phyloP scores from a whole-genome alignment of 176 grass and related monocot species.

The Carex myosuroides region DNA sequence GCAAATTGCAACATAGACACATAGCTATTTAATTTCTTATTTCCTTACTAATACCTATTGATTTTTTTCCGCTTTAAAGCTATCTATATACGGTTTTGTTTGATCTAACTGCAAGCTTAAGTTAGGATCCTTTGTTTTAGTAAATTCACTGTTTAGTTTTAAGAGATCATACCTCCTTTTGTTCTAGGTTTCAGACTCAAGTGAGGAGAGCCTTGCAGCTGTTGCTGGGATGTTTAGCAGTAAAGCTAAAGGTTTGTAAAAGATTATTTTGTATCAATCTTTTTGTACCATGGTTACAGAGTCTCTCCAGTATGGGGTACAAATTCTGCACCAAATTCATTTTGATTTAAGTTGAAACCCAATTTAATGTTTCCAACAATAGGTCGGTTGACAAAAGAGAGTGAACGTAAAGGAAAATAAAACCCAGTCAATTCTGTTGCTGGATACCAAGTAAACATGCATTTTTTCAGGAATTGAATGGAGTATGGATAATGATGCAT shows the following conservation, averaged over 20 bases:
- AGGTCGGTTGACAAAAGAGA: background rate
- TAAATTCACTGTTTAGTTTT: background rate
- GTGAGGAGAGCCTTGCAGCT: slow-evolving; percentile 88
- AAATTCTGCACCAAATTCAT: background rate
- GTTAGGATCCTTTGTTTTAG: background rate
- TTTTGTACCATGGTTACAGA: background rate
- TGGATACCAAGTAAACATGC: background rate
- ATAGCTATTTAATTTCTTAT: background rate
- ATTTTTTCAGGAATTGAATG: slow-evolving; percentile 78
- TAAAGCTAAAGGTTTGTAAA: slow-evolving; percentile 95
- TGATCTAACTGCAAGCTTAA: background rate
- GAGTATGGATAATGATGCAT: slow-evolving; percentile 97
- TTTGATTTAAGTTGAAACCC: background rate
- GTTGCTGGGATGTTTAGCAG: slow-evolving; percentile 99
- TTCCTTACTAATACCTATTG: too few species aligned
- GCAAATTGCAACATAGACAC: background rate
- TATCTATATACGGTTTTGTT: background rate
- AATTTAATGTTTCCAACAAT: slow-evolving; percentile 1
- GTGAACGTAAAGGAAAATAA: background rate
- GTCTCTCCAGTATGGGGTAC: background rate
- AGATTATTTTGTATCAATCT: background rate
- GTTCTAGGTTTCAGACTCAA: slow-evolving; percentile 82
- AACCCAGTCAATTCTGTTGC: background rate
- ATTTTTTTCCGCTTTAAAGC: background rate
- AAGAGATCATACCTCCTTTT: slow-evolving; percentile 20